Conservation (phyloP, 2,329 filamentous ascomycete genomes). For the Ophiobolus disseminans region DNA sequence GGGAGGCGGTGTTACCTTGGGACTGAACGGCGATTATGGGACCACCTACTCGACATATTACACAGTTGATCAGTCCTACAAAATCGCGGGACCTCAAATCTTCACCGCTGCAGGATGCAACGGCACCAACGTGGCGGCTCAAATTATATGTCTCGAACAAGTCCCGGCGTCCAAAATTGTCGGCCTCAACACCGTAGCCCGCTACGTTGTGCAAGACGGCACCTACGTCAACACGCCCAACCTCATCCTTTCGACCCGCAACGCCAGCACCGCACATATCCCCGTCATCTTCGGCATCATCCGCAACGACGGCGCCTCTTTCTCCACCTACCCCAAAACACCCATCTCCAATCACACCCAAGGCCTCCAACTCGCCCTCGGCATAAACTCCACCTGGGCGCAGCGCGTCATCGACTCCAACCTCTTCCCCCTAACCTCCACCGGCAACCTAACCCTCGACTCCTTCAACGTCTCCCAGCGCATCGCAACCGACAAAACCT, state of each 20-base stretch:
- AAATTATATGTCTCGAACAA: slow-evolving; percentile 62
- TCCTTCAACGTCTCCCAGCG: slow-evolving; percentile 63
- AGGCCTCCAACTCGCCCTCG: slow-evolving; percentile 55
- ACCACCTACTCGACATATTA: slow-evolving; percentile 66
- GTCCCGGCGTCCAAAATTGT: slow-evolving; percentile 55
- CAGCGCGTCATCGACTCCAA: slow-evolving; percentile 45
- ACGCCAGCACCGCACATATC: slow-evolving; percentile 57
- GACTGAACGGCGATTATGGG: slow-evolving; percentile 63
- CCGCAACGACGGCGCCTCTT: slow-evolving; percentile 63
- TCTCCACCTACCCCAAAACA: slow-evolving; percentile 57
- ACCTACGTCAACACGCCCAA: slow-evolving; percentile 61
- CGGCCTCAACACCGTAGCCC: slow-evolving; percentile 51
- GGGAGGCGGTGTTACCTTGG: slow-evolving; percentile 64
- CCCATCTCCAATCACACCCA: slow-evolving; percentile 52
- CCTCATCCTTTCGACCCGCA: slow-evolving; percentile 54
- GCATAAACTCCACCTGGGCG: slow-evolving; percentile 53
- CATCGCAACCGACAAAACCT: slow-evolving; percentile 65
- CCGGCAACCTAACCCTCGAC: slow-evolving; percentile 61
- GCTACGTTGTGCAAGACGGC: slow-evolving; percentile 66
- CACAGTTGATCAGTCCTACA: slow-evolving; percentile 61
- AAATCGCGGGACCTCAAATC: slow-evolving; percentile 59
- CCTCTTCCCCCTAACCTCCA: slow-evolving; percentile 60
- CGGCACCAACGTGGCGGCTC: slow-evolving; percentile 51
- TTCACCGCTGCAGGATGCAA: slow-evolving; percentile 62
- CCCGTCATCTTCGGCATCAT: slow-evolving; percentile 64